Conservation (phyloP, 139 green algal genomes). For the Micractinium sp. region DNA sequence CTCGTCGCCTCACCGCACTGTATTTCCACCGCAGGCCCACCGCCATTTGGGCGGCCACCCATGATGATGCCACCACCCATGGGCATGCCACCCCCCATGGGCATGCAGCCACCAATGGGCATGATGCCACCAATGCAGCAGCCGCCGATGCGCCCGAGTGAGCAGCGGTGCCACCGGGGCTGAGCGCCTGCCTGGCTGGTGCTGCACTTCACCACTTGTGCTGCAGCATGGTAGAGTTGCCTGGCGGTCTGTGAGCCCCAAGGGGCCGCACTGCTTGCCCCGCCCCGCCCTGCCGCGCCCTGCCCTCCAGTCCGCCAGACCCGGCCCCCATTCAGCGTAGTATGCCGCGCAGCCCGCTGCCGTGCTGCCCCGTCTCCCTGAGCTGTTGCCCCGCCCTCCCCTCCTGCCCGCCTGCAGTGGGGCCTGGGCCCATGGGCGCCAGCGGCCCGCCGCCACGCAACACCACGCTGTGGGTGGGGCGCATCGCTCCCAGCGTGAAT, state of each 20-base stretch:
- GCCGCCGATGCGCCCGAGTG: neutral
- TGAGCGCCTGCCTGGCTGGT: neutral
- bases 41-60: neutral
- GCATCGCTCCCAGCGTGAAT: constrained; percentile 85
- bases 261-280: too few species aligned
- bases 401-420: neutral
- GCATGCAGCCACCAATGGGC: constrained; percentile 6
- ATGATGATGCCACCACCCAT: neutral
- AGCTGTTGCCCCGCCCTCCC: too few species aligned
- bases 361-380: too few species aligned
- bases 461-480: constrained; percentile 85
- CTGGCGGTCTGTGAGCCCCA: too few species aligned
- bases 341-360: too few species aligned
- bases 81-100: neutral
- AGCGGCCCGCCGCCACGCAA: constrained; percentile 48
- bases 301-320: too few species aligned
- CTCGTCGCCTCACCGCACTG: neutral
- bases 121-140: neutral
- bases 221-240: neutral
- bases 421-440: neutral
- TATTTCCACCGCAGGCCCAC: neutral
- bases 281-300: too few species aligned
- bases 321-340: too few species aligned
- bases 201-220: neutral
- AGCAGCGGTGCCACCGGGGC: neutral